These are phyloP conservation scores for Triticum dicoccoides DNA, from an alignment of 176 grass and related monocot species.

Conservation along the genomic window DNA sequence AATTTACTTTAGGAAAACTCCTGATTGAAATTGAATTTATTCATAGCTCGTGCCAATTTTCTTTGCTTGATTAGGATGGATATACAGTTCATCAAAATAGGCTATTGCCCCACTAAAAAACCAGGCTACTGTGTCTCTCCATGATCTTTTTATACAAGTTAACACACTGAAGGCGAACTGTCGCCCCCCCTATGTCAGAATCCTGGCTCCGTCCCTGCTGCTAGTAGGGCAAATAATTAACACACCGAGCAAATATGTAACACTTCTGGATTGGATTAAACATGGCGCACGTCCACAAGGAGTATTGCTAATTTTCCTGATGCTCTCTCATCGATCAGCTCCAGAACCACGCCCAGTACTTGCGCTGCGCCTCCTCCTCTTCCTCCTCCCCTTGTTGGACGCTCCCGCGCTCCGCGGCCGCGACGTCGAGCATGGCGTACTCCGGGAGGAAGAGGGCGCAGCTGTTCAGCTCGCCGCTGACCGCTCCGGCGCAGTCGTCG, in stretches of 20 bases:
- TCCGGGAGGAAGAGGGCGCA: constrained; percentile 42
- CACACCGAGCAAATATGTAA: not conserved
- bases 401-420: not conserved
- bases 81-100: too few species aligned
- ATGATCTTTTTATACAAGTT: too few species aligned
- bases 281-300: not conserved
- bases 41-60: too few species aligned
- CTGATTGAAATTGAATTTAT: too few species aligned
- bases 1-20: too few species aligned
- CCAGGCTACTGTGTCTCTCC: too few species aligned
- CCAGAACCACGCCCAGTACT: constrained; percentile 38
- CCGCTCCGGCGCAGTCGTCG: constrained; percentile 39
- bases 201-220: too few species aligned
- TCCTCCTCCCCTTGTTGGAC: not conserved
- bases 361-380: not conserved
- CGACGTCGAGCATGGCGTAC: constrained; percentile 6
- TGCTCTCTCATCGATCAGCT: not conserved
- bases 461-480: not conserved
- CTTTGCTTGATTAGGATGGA: too few species aligned
- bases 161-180: too few species aligned
- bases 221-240: not conserved
- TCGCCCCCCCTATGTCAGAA: too few species aligned
- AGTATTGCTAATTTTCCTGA: not conserved
- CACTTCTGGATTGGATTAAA: not conserved
- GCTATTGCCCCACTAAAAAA: too few species aligned